These are phyloP conservation scores for Emergomyces orientalis DNA, from an alignment of 2,329 filamentous ascomycete genomes.

Conservation along the genomic window DNA sequence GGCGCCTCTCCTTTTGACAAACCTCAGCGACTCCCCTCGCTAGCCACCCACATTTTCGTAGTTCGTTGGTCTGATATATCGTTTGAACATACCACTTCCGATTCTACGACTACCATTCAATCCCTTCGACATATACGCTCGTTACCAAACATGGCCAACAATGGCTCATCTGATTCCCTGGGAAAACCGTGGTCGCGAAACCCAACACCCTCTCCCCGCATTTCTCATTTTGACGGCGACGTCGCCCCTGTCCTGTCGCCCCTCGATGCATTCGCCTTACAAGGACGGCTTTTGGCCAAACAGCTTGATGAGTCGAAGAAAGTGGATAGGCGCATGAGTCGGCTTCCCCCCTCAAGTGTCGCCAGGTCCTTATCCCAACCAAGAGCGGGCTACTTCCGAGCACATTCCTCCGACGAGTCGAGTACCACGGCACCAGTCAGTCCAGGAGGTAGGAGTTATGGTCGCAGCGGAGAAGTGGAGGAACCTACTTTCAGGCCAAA, in stretches of 20 bases:
- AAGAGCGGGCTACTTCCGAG: conserved; percentile 72
- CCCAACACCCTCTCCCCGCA: conserved; percentile 51
- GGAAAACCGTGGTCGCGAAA: neutral
- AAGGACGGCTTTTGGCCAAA: conserved; percentile 77
- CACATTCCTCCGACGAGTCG: conserved; percentile 53
- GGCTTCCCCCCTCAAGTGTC: conserved; percentile 72
- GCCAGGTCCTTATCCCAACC: conserved; percentile 71
- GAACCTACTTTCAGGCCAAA: conserved; percentile 49
- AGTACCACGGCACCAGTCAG: conserved; percentile 25
- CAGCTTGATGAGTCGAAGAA: conserved; percentile 72
- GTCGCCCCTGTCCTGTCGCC: conserved; percentile 79
- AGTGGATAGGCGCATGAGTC: conserved; percentile 69
- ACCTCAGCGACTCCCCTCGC: neutral
- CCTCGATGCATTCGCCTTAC: conserved; percentile 86
- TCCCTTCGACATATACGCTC: neutral
- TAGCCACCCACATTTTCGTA: neutral
- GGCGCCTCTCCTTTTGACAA: neutral
- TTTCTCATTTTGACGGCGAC: conserved; percentile 64
- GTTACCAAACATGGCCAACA: neutral
- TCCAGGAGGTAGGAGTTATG: conserved; percentile 31
- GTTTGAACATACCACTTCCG: neutral
- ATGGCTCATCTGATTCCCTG: neutral
- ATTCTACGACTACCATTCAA: neutral
- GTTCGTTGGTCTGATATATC: neutral
- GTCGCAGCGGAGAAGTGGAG: conserved; percentile 31